Evolutionary conservation across 306 rosid species (phyloP).

Genomic region (Castanea mollissima): DNA sequence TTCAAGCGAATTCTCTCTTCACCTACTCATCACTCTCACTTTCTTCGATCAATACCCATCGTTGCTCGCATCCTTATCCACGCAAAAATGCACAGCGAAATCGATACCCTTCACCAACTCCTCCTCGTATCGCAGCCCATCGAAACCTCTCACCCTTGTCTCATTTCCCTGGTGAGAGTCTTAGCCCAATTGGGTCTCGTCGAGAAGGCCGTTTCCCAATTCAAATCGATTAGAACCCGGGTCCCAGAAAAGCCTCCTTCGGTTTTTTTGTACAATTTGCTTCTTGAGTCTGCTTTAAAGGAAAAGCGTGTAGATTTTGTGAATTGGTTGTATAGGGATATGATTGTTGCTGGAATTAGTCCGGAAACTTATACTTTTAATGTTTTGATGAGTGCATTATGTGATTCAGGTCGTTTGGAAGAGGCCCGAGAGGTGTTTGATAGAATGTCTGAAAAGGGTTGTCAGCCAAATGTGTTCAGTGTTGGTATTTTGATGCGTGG

Average conservation of each 20-base stretch:
- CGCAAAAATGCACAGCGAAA: slow-evolving; percentile 57
- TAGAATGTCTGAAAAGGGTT: slow-evolving; percentile 77
- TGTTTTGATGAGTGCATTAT: slow-evolving; percentile 50
- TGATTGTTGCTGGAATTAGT: slow-evolving; percentile 52
- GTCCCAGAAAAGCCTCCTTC: slow-evolving; percentile 53
- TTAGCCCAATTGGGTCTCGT: slow-evolving; percentile 49
- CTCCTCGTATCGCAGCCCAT: slow-evolving; percentile 35
- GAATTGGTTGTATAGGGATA: slow-evolving; percentile 71
- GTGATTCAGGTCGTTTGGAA: slow-evolving; percentile 52
- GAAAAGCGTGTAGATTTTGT: slow-evolving; percentile 38
- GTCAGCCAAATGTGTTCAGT: slow-evolving; percentile 67
- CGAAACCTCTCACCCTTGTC: slow-evolving; percentile 48
- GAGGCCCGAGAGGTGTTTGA: slow-evolving; percentile 70
- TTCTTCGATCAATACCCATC: slow-evolving; percentile 37
- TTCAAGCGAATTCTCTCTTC: slow-evolving; percentile 64
- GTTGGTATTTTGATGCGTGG: slow-evolving; percentile 80
- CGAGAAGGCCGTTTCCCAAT: slow-evolving; percentile 50
- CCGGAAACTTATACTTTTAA: slow-evolving; percentile 83
- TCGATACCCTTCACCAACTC: slow-evolving; percentile 52
- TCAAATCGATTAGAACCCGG: slow-evolving; percentile 57
- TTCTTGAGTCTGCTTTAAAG: slow-evolving; percentile 48
- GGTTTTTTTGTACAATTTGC: slow-evolving; percentile 55
- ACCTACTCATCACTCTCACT: slow-evolving; percentile 18
- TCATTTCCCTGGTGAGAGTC: slow-evolving; percentile 35
- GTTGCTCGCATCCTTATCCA: slow-evolving; percentile 55